phyloP scores from a whole-genome alignment of 495 filamentous ascomycete genomes.

The Penicillium atrosanguineum region DNA sequence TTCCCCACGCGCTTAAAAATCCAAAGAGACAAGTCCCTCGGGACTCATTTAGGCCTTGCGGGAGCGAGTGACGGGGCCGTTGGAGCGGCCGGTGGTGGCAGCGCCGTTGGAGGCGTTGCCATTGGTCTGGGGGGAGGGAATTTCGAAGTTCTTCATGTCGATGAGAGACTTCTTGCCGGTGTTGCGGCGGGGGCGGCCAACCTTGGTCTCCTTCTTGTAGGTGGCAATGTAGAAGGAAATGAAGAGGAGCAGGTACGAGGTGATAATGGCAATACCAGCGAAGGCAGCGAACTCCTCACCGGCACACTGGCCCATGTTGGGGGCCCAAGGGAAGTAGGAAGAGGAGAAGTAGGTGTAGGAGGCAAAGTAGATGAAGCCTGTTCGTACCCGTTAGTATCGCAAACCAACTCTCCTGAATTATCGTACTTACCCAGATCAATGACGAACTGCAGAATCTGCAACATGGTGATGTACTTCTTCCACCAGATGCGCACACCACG shows the following conservation, averaged over 20 bases:
- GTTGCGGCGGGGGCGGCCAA: conserved; percentile 50
- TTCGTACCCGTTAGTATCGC: conserved; percentile 6
- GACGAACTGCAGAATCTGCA: conserved; percentile 59
- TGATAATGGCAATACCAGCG: conserved; percentile 85
- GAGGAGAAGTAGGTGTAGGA: conserved; percentile 94
- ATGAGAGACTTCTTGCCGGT: conserved; percentile 50
- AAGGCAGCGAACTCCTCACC: conserved; percentile 98
- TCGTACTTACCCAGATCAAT: conserved; percentile 51
- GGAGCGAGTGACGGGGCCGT: conserved; percentile 48
- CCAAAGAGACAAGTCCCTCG: not conserved
- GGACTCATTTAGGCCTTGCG: conserved; percentile 43
- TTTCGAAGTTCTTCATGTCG: conserved; percentile 53
- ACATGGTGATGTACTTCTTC: conserved; percentile 59
- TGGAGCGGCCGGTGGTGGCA: conserved; percentile 36
- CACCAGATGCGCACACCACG: conserved; percentile 59
- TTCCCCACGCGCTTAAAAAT: not conserved
- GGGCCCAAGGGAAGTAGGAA: conserved; percentile 84
- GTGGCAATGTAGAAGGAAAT: conserved; percentile 98
- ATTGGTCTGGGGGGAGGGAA: conserved; percentile 35
- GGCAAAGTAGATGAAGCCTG: conserved; percentile 91
- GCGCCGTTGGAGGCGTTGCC: conserved; percentile 34
- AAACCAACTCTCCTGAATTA: not conserved
- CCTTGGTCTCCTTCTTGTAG: conserved; percentile 83
- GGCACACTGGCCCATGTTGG: conserved; percentile 80
- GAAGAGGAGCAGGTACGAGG: conserved; percentile 94